These are phyloP conservation scores for Closterium sp. DNA, from an alignment of 139 green algal species.

Conservation along the genomic window DNA sequence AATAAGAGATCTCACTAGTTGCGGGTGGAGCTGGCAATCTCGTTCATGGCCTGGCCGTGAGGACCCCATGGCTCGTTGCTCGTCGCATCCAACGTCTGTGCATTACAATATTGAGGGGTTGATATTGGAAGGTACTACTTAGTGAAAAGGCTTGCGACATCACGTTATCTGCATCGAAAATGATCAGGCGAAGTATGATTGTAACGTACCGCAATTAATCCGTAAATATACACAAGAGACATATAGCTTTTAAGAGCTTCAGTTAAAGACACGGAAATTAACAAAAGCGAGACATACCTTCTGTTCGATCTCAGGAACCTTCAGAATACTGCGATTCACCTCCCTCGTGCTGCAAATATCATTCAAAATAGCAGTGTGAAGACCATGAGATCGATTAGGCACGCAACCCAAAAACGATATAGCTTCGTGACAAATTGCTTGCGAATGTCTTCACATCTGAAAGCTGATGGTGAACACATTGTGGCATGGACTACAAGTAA, in stretches of 20 bases:
- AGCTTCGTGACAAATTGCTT: no score
- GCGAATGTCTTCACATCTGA: neutral
- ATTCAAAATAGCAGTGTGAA: neutral
- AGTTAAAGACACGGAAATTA: neutral
- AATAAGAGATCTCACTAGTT: slow-evolving; percentile 1
- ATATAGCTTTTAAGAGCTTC: neutral
- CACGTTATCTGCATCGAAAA: neutral
- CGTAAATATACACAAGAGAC: neutral
- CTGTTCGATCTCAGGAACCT: slow-evolving; percentile 46
- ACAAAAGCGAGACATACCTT: slow-evolving; percentile 15
- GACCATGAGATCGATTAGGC: neutral
- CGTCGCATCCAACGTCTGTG: slow-evolving; percentile 56
- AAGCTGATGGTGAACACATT: neutral
- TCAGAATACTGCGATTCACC: slow-evolving; percentile 45
- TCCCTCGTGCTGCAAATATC: slow-evolving; percentile 29
- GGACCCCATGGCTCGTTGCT: slow-evolving; percentile 63
- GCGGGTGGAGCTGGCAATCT: slow-evolving; percentile 41
- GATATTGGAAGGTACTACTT: neutral
- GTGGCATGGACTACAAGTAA: neutral
- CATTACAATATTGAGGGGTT: neutral
- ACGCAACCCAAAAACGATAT: neutral
- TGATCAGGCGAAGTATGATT: neutral
- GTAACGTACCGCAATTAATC: neutral
- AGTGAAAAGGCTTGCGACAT: neutral
- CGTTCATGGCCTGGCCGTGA: slow-evolving; percentile 55